These are phyloP conservation scores for Eutrema heterophyllum DNA, from an alignment of 345 rosid genomes.

Conservation along the genomic window DNA sequence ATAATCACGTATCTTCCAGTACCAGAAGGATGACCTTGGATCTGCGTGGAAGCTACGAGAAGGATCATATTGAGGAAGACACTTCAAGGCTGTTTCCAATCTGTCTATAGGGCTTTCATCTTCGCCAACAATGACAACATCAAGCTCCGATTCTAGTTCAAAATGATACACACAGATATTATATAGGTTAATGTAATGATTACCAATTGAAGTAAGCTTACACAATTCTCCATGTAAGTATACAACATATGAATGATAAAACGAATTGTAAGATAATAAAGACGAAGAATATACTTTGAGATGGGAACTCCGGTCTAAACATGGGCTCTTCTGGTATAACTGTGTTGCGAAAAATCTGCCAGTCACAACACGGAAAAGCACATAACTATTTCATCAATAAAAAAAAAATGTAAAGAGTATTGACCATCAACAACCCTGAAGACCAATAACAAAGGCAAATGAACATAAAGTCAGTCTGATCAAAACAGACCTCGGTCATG, in stretches of 20 bases:
- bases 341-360: constrained; percentile 57
- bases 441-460: background rate
- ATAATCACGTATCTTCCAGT: constrained; percentile 90
- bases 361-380: constrained; percentile 8
- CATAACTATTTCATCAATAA: background rate
- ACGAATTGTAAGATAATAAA: background rate
- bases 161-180: constrained; percentile 7
- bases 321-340: constrained; percentile 79
- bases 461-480: background rate
- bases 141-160: constrained; percentile 54
- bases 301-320: constrained; percentile 82
- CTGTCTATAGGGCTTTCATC: constrained; percentile 61
- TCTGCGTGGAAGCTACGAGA: constrained; percentile 39
- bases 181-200: background rate
- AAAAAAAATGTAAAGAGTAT: background rate
- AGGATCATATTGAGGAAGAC: constrained; percentile 64
- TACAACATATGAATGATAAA: background rate
- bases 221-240: background rate
- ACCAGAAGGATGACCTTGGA: constrained; percentile 43
- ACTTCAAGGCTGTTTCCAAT: constrained; percentile 58
- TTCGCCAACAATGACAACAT: constrained; percentile 45
- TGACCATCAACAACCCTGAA: background rate
- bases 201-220: background rate
- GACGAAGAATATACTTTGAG: constrained; percentile 51
- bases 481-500: constrained; percentile 48